Evolutionary conservation across 2,329 filamentous ascomycete genomes (phyloP), one percentile per base, ranked within the genome.

Genomic region (Ophiosphaerella korrae): DNA sequence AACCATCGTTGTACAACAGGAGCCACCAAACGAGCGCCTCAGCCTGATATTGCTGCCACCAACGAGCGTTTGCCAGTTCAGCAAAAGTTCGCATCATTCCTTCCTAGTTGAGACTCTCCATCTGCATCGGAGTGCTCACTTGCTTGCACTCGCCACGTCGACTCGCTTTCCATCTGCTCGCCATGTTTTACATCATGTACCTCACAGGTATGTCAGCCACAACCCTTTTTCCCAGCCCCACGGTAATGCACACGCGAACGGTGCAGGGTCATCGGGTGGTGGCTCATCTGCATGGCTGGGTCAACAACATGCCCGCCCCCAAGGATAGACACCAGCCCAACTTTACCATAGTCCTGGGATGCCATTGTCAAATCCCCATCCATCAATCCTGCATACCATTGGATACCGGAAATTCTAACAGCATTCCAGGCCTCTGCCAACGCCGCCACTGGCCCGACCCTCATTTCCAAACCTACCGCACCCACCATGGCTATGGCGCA

Each of bases 391-490:
- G 18, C 18, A 21, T 23, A 23, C 23, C 38, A n/a, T 29, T 45
- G 24, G 34, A 32, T 11, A 13, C 8, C 18, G 6, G 13, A 21
- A 31, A 21, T 50, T 66, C 70, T 67, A 50, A 65, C 57, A 41
- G 44, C 47, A 29, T 53, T 45, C 53, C 73, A 97, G 93, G 92
- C 78, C 88, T 97, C 70, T 97, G 93, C 82, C 88, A 90, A 74
- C 91, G 93, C 66, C 91, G 93, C 75, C 90, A 91, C 76, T 97
- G 93, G 93, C 87, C 86, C 63, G 90, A 96, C 73, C 93, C 93
- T 67, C 82, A 85, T 72, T 97, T 96, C 82, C 88, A 94, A 77
- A 88, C 87, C 68, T 91, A 88, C 81, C 84, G 83, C 63, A 87
- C 86, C 67, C 78, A 82, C 59, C 84, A 80, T 65, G 92, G 92